Conservation (phyloP, 2,329 filamentous ascomycete genomes). For the Aspergillus fischeri region DNA sequence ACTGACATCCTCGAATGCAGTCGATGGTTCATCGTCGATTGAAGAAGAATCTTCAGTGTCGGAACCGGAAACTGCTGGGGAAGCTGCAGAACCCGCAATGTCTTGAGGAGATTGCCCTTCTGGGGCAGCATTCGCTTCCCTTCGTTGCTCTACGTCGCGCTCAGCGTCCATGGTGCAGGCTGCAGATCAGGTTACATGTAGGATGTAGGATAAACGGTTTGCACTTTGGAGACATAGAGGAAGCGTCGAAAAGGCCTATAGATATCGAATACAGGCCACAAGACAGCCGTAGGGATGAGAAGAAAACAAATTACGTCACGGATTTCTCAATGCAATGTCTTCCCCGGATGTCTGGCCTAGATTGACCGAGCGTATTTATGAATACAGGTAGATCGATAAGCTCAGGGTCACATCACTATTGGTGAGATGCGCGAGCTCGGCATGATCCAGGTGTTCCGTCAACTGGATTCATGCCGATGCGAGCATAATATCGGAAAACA, state of each 20-base stretch:
- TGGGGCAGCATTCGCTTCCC: not conserved
- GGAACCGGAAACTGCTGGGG: not conserved
- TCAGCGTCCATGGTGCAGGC: not conserved
- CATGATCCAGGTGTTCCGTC: not conserved
- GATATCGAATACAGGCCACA: not conserved
- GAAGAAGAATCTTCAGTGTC: conserved; percentile 4
- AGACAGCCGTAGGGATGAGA: too few relatives aligned
- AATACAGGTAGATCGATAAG: not conserved
- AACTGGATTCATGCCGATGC: not conserved
- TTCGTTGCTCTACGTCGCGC: not conserved
- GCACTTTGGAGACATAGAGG: not conserved
- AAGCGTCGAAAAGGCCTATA: not conserved
- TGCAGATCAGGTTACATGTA: not conserved
- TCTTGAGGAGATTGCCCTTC: not conserved
- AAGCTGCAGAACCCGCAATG: not conserved
- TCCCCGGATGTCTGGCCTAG: not conserved
- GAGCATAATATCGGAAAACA: not conserved
- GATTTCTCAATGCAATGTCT: not conserved
- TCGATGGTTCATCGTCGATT: conserved; percentile 9
- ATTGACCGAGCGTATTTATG: not conserved
- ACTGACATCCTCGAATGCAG: not conserved
- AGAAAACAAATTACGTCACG: not conserved
- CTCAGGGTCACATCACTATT: not conserved
- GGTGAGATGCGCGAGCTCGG: not conserved
- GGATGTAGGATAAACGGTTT: not conserved